Conservation (phyloP, 495 filamentous ascomycete species). For the Xanthoparmelia taractica region DNA sequence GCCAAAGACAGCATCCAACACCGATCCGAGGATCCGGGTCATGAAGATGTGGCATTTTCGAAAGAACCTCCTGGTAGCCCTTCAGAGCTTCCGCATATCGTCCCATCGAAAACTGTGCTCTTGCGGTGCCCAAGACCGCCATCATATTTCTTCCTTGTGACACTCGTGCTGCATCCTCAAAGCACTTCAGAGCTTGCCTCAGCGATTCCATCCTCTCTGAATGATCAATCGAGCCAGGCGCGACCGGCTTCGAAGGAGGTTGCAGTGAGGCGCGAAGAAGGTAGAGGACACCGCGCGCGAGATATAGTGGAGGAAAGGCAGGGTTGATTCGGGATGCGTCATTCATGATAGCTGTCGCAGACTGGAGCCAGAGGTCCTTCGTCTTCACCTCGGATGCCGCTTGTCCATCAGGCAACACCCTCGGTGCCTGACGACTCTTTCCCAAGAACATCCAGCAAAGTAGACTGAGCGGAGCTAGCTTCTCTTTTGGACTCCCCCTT, state of each 20-base stretch:
- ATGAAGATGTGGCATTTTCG: slow-evolving; percentile 75
- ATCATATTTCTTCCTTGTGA: slow-evolving; percentile 82
- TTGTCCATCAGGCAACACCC: slow-evolving; percentile 57
- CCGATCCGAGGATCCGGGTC: slow-evolving; percentile 95
- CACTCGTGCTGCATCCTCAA: slow-evolving; percentile 80
- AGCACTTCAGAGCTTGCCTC: slow-evolving; percentile 76
- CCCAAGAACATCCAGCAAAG: slow-evolving; percentile 88
- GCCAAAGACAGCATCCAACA: slow-evolving; percentile 93
- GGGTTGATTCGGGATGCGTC: slow-evolving; percentile 92
- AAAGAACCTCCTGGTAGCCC: slow-evolving; percentile 75
- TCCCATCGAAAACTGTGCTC: slow-evolving; percentile 74
- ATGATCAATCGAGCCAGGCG: slow-evolving; percentile 53
- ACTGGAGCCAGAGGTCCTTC: slow-evolving; percentile 86
- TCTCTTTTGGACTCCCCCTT: slow-evolving; percentile 67
- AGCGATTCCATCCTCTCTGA: slow-evolving; percentile 72
- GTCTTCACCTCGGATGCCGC: slow-evolving; percentile 64
- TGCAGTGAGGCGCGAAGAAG: slow-evolving; percentile 82
- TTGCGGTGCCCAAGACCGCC: slow-evolving; percentile 77
- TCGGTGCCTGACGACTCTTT: slow-evolving; percentile 86
- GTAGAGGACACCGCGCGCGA: slow-evolving; percentile 85
- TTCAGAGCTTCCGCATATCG: slow-evolving; percentile 74
- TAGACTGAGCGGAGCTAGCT: slow-evolving; percentile 72
- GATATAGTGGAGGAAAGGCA: slow-evolving; percentile 74
- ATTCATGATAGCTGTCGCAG: slow-evolving; percentile 83
- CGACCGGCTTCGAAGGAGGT: slow-evolving; percentile 57